Evolutionary conservation across 352 stramenopile species (phyloP).

Genomic region (Globisporangium okanoganense): DNA sequence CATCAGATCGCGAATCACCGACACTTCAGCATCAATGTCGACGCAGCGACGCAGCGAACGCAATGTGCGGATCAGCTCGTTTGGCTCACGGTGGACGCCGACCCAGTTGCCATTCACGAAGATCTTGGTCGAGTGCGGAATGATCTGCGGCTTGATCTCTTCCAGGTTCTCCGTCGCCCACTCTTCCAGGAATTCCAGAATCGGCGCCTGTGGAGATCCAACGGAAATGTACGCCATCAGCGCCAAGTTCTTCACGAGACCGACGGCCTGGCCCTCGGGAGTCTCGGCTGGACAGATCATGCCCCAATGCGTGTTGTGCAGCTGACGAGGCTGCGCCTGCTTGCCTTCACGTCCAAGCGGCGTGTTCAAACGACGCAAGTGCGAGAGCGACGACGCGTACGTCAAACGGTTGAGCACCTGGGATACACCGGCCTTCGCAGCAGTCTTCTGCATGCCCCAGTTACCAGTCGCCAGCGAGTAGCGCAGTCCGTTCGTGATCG

Average conservation of each 20-base stretch:
- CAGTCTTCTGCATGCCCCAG: slow-evolving; percentile 95
- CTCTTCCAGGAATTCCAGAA: slow-evolving; percentile 98
- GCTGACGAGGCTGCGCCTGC: slow-evolving; percentile 97
- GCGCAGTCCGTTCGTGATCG: slow-evolving; percentile 97
- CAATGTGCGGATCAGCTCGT: slow-evolving; percentile 95
- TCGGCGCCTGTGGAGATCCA: slow-evolving; percentile 90
- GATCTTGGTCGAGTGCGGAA: slow-evolving; percentile 98
- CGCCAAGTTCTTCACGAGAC: slow-evolving; percentile 98
- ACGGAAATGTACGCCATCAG: slow-evolving; percentile 99
- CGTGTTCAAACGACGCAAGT: slow-evolving; percentile 98
- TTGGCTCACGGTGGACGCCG: slow-evolving; percentile 97
- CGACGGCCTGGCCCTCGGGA: slow-evolving; percentile 93
- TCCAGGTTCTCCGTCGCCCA: slow-evolving; percentile 98
- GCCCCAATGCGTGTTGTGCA: slow-evolving; percentile 99
- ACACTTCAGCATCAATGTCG: slow-evolving; percentile 98
- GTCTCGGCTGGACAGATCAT: slow-evolving; percentile 99
- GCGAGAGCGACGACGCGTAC: slow-evolving; percentile 98
- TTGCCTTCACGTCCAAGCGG: slow-evolving; percentile 98
- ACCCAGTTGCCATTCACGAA: slow-evolving; percentile 99
- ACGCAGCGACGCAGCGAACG: slow-evolving; percentile 93
- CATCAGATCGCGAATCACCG: slow-evolving; percentile 97
- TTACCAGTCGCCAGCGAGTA: slow-evolving; percentile 99
- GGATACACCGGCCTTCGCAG: slow-evolving; percentile 97
- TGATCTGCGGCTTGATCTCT: slow-evolving; percentile 97
- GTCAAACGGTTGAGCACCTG: slow-evolving; percentile 99